Evolutionary conservation across 176 grass and related monocot genomes (phyloP).

Genomic region (Oryza glumipatula): DNA sequence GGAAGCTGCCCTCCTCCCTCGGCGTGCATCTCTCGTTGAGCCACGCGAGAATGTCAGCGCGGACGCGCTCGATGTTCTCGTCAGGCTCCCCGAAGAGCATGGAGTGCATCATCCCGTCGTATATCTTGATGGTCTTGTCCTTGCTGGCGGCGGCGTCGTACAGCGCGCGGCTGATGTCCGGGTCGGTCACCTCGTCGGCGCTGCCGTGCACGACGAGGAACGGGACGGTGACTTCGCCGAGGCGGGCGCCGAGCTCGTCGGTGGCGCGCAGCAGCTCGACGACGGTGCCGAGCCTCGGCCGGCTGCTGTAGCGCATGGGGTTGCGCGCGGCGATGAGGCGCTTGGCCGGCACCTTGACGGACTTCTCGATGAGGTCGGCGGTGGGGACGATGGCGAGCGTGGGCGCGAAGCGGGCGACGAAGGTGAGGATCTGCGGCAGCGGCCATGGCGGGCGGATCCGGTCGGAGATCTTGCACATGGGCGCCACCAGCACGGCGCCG

Average conservation of each 20-base stretch:
- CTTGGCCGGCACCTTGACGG: slow-evolving; percentile 84
- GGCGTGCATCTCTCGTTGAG: slow-evolving; percentile 66
- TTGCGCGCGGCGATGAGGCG: slow-evolving; percentile 70
- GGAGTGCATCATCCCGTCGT: slow-evolving; percentile 96
- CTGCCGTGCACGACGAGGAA: slow-evolving; percentile 95
- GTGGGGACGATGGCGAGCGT: slow-evolving; percentile 88
- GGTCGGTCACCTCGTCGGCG: slow-evolving; percentile 89
- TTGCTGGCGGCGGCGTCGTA: slow-evolving; percentile 68
- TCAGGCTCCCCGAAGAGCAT: slow-evolving; percentile 83
- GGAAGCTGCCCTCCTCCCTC: background rate
- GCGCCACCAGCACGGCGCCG: slow-evolving; percentile 82
- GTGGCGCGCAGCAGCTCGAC: slow-evolving; percentile 78
- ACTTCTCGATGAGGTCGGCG: slow-evolving; percentile 82
- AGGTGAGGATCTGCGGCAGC: slow-evolving; percentile 67
- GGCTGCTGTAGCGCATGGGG: slow-evolving; percentile 73
- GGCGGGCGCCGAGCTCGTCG: slow-evolving; percentile 57
- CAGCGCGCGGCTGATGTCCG: slow-evolving; percentile 70
- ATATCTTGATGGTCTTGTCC: slow-evolving; percentile 91
- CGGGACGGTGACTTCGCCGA: slow-evolving; percentile 75
- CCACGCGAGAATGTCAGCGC: slow-evolving; percentile 79
- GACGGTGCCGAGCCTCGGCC: slow-evolving; percentile 85
- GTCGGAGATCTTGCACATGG: slow-evolving; percentile 95
- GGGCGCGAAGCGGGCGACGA: slow-evolving; percentile 68
- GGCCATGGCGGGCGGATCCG: slow-evolving; percentile 75
- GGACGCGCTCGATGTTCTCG: slow-evolving; percentile 70